Percentiles rank a stretch among this genome's conserved stretches.
phyloP scores from a whole-genome alignment of 1,284 basidiomycete genomes.

The Xerocomus amazonicus region DNA sequence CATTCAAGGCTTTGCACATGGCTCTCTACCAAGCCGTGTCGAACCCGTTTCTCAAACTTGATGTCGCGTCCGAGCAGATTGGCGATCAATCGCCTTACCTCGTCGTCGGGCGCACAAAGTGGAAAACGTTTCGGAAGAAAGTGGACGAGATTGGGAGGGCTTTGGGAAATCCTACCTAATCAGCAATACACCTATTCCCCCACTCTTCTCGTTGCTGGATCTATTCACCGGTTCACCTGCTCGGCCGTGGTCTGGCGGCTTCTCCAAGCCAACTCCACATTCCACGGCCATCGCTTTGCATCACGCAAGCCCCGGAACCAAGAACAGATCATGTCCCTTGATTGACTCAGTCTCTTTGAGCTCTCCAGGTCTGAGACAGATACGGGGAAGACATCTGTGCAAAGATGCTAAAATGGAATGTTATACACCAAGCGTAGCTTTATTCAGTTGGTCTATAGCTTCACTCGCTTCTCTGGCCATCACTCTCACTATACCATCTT shows the following conservation, averaged over 20 bases:
- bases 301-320: constrained; percentile 42
- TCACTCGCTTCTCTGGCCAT: constrained; percentile 78
- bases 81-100: constrained; percentile 55
- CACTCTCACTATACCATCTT: constrained; percentile 66
- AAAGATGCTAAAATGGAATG: background rate
- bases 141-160: constrained; percentile 69
- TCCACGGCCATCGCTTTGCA: constrained; percentile 18
- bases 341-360: constrained; percentile 75
- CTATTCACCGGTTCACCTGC: constrained; percentile 22
- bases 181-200: background rate
- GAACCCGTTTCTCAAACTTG: constrained; percentile 72
- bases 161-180: constrained; percentile 35
- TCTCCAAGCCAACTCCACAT: constrained; percentile 19
- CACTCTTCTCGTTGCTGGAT: background rate
- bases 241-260: constrained; percentile 29
- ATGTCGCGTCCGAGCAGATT: constrained; percentile 43
- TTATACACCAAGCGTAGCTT: constrained; percentile 46
- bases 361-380: constrained; percentile 75
- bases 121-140: constrained; percentile 61
- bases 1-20: constrained; percentile 78
- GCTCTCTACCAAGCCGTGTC: constrained; percentile 74
- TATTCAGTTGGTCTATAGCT: constrained; percentile 49
- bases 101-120: constrained; percentile 58
- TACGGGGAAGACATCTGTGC: constrained; percentile 73
- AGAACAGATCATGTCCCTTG: constrained; percentile 54